Evolutionary conservation across 768 basidiomycete species (phyloP).

Genomic region (Cantharellus cinnabarinus): DNA sequence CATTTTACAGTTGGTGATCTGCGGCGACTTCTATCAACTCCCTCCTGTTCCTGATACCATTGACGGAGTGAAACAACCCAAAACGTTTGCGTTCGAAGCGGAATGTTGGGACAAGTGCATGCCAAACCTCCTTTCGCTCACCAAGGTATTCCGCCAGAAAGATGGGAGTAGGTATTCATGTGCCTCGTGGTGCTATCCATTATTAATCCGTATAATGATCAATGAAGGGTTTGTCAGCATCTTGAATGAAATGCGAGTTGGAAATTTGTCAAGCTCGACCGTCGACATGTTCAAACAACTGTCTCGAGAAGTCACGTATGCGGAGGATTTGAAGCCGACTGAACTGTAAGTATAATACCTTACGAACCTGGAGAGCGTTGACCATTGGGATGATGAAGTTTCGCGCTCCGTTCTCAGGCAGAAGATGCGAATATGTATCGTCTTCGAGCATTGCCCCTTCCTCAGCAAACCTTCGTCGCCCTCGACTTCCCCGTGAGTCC

Average conservation of each 20-base stretch:
- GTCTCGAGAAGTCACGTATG: conserved; percentile 35
- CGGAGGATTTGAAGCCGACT: conserved; percentile 61
- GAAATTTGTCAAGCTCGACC: conserved; percentile 19
- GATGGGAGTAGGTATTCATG: conserved; percentile 19
- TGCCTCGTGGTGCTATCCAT: not conserved
- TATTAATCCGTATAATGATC: not conserved
- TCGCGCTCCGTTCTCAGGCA: conserved; percentile 50
- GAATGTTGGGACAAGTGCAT: conserved; percentile 21
- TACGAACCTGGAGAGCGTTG: not conserved
- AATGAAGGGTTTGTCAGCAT: conserved; percentile 23
- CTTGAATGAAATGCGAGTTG: conserved; percentile 29
- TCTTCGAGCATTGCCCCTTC: conserved; percentile 15
- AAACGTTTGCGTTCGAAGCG: conserved; percentile 23
- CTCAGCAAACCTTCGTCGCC: conserved; percentile 20
- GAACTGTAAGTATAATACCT: conserved; percentile 34
- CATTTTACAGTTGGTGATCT: conserved; percentile 18
- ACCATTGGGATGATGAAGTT: conserved; percentile 21
- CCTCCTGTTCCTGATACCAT: conserved; percentile 22
- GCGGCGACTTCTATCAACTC: conserved; percentile 28
- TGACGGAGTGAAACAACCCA: conserved; percentile 12
- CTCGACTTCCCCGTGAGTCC: conserved; percentile 16
- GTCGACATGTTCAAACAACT: conserved; percentile 34
- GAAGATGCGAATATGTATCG: conserved; percentile 40
- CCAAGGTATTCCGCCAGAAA: conserved; percentile 26
- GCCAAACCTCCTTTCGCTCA: conserved; percentile 21